Percentiles rank a stretch among this genome's conserved stretches.
These are phyloP conservation scores for Akanthomyces uredinophilus DNA, from an alignment of 2,329 filamentous ascomycete species.

Conservation along the genomic window DNA sequence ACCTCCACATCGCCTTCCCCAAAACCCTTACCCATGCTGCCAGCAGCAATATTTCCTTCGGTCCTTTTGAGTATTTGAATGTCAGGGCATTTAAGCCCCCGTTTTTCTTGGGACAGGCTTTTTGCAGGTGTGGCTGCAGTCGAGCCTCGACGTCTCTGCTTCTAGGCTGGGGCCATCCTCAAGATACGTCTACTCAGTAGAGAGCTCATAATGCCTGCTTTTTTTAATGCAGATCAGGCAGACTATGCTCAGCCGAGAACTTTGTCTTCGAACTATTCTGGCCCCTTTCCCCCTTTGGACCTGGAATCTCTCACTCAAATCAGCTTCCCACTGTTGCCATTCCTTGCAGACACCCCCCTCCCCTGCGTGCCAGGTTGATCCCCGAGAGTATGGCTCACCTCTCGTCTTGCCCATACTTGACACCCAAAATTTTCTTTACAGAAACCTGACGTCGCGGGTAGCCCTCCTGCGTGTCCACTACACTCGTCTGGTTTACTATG, in stretches of 20 bases:
- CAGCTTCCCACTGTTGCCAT: background rate
- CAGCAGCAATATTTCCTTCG: background rate
- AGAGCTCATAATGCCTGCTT: background rate
- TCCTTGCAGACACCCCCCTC: slow-evolving; percentile 4
- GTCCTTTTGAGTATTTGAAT: slow-evolving; percentile 2
- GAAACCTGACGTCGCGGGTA: background rate
- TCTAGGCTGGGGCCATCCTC: background rate
- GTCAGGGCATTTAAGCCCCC: slow-evolving; percentile 1
- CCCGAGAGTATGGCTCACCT: slow-evolving; percentile 1
- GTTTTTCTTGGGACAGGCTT: background rate
- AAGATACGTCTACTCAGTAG: background rate
- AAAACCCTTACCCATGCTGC: slow-evolving; percentile 13
- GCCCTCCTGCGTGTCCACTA: slow-evolving; percentile 4
- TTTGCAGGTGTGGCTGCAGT: background rate
- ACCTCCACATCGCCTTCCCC: slow-evolving; percentile 4
- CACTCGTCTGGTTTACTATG: background rate
- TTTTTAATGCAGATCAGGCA: slow-evolving; percentile 6
- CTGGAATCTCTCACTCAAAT: background rate
- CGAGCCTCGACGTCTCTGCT: background rate
- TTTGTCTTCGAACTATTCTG: background rate
- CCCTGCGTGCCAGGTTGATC: slow-evolving; percentile 1
- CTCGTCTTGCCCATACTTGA: background rate
- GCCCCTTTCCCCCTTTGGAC: slow-evolving; percentile 1
- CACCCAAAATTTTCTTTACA: background rate
- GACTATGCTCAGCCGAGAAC: slow-evolving; percentile 1